Evolutionary conservation across 208 protist species (phyloP), one percentile per base, ranked within the genome.

Genomic region (Leishmania gerbilli): DNA sequence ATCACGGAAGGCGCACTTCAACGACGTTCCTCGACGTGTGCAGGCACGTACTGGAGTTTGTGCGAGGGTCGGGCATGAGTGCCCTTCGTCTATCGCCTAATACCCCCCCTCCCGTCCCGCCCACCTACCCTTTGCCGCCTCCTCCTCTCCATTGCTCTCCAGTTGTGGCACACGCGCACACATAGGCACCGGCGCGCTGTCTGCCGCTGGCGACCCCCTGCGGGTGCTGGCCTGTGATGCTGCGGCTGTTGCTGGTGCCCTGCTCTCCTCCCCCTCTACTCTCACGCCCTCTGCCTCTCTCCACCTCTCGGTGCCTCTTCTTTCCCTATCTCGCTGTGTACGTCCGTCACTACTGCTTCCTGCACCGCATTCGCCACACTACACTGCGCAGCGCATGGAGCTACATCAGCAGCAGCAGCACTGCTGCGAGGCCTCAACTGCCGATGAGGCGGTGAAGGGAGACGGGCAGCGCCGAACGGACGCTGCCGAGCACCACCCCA

Each of bases 401-500:
- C 34, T n/a, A 64, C 11, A 47, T 60, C 40, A 58, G 34, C 74
- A 77, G 34, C 49, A 76, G 47, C 72, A 76, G 40, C 21, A 72
- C 68, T 51, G 40, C 72, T 42, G 72, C 51, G n/a, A 62, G 51
- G 4, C 51, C 21, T 55, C 34, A 11, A 11, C 45, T 74, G 45
- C 82, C 8, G 77, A 58, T 47, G 37, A 24, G 21, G 71, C 42
- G 9, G 34, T 11, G 21, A 7, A 53, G 8, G 58, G 65, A 5
- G 75, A 81, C 49, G 2, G n/a, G 11, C 40, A 71, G 24, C 37
- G 42, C n/a, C 27, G 34, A n/a, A 45, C 79, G 34, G 68, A 80
- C 68, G 40, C 81, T 65, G 1, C 58, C 3, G 47, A 40, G 40
- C 62, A 82, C 64, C 90, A 96, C 80, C 90, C 89, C 6, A 91